phyloP scores from a whole-genome alignment of 495 filamentous ascomycete genomes.

The Penicillium pancosmium region DNA sequence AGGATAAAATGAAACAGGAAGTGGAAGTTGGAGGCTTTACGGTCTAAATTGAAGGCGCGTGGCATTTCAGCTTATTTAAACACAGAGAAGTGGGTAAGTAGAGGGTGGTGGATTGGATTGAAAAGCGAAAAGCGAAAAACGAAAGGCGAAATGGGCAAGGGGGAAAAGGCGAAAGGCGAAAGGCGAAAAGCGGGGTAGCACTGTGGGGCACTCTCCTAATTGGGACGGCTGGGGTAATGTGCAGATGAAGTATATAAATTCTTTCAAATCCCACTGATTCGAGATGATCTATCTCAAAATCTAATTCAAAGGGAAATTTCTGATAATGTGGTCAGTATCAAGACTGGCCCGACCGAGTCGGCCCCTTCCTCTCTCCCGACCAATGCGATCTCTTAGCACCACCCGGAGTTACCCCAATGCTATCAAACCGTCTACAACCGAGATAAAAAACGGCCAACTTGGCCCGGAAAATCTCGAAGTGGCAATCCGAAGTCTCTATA shows the following conservation, averaged over 20 bases:
- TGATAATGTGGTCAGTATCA: neutral
- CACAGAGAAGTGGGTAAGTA: neutral
- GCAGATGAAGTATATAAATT: neutral
- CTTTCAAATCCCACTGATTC: neutral
- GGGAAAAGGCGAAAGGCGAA: neutral
- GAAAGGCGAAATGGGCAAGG: constrained; percentile 10
- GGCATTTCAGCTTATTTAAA: constrained; percentile 5
- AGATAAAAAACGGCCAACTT: constrained; percentile 25
- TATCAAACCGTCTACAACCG: constrained; percentile 20
- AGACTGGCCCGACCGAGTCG: neutral
- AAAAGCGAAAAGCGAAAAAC: constrained; percentile 12
- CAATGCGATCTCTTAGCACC: constrained; percentile 1
- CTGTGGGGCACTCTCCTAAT: neutral
- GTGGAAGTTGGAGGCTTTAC: constrained; percentile 1
- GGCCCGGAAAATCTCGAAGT: constrained; percentile 47
- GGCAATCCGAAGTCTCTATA: constrained; percentile 48
- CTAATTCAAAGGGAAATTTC: neutral
- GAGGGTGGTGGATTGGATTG: neutral
- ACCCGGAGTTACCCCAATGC: constrained; percentile 14
- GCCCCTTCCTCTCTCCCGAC: neutral
- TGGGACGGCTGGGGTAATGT: neutral
- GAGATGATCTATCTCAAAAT: neutral
- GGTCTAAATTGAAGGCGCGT: constrained; percentile 12
- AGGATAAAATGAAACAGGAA: neutral
- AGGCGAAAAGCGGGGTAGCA: neutral